Evolutionary conservation across 768 basidiomycete genomes (phyloP), one percentile per base, ranked within the genome.

Genomic region (Mycena metata): DNA sequence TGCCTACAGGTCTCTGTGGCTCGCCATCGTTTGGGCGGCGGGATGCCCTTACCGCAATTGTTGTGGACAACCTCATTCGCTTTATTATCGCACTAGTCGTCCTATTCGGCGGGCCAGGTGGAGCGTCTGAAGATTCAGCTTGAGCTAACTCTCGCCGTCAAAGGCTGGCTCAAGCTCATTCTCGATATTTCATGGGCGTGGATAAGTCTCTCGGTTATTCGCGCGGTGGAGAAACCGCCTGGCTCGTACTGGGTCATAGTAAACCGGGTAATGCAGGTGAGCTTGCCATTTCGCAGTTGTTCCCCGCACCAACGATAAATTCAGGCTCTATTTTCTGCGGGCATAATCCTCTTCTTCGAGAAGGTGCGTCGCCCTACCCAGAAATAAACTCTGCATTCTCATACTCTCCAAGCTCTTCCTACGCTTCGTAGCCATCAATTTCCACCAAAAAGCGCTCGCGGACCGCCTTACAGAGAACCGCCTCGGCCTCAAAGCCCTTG

Each of bases 381-480:
- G 11, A n/a, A 10, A 30, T 54, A 35, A 60, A 26, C 6, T 6
- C 19, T 24, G 36, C n/a, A 3, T 39, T 42, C 42, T 47, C 7
- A 52, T 21, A 21, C 33, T 19, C 24, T 26, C 15, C 10, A 33
- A 65, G 76, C 76, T 91, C 42, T 89, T 91, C 76, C 77, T 95
- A 36, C 91, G 89, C 72, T 89, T 90, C 67, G 88, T 94, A 50
- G 92, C 93, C 33, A 93, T 93, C 79, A 91, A 88, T 71, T 95
- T 94, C 76, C 92, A 94, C 76, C 85, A 88, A 69, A 91, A 87
- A 62, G 91, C 92, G 2, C 85, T 94, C 23, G 88, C 91, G 12
- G 92, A 94, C 61, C 89, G 92, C 42, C 79, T 94, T 17, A 81
- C 83, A 10, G 91, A 92, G 77, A 94, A 94, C 71, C 85, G 85